Evolutionary conservation across 208 protist species (phyloP).

Genomic region (Leishmania gerbilli): DNA sequence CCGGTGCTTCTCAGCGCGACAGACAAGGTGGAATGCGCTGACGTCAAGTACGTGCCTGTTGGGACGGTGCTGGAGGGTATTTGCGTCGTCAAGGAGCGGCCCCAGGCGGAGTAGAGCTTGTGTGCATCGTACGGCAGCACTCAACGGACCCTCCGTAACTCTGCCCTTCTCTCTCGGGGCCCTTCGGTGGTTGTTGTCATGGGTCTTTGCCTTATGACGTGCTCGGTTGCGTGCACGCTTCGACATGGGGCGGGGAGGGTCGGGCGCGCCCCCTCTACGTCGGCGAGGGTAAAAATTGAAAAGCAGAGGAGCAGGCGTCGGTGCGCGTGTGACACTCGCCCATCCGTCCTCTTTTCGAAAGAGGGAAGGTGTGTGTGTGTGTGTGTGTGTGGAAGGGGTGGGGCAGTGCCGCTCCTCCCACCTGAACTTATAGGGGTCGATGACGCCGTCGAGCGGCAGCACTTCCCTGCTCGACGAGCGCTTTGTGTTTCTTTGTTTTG

Average conservation of each 20-base stretch:
- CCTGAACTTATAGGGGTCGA: not conserved
- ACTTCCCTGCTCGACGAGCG: not conserved
- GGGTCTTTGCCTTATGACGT: too few species aligned
- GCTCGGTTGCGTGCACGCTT: not conserved
- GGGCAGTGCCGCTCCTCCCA: not conserved
- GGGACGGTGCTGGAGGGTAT: slow-evolving; percentile 82
- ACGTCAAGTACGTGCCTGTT: slow-evolving; percentile 90
- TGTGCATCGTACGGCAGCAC: not conserved
- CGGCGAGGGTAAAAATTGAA: not conserved
- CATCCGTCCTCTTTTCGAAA: not conserved
- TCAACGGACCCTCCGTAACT: not conserved
- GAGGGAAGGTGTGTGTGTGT: not conserved
- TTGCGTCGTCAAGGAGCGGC: slow-evolving; percentile 84
- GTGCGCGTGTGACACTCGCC: not conserved
- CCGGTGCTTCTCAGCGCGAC: slow-evolving; percentile 96
- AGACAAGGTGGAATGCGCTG: slow-evolving; percentile 98
- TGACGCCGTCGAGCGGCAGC: not conserved
- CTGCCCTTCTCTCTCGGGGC: not conserved
- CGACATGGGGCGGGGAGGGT: not conserved
- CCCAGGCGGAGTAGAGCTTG: slow-evolving; percentile 22
- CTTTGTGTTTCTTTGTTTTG: slow-evolving; percentile 5
- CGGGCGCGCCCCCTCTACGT: too few species aligned
- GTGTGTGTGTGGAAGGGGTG: not conserved
- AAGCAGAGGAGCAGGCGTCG: not conserved
- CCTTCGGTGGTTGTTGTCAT: not conserved